Conservation (phyloP, 306 rosid species). For the Begonia fuchsioides region DNA sequence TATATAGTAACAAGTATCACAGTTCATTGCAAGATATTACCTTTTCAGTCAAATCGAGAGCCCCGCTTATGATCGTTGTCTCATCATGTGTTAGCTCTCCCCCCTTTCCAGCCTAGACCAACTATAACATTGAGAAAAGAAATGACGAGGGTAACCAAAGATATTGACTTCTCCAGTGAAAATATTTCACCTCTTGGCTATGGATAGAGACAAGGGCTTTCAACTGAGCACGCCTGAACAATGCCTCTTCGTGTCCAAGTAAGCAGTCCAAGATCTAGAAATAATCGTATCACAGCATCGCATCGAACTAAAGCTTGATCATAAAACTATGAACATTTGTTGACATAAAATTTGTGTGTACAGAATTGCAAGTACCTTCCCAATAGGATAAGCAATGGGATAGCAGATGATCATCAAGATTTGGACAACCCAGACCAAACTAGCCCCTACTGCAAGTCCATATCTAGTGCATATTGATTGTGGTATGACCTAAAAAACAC, state of each 20-base stretch:
- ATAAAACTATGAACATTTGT: too few relatives aligned
- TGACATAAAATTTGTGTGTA: too few relatives aligned
- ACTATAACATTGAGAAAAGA: not conserved
- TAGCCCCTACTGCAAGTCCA: constrained; percentile 91
- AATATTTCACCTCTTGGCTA: constrained; percentile 57
- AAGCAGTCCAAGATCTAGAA: constrained; percentile 54
- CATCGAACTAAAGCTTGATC: too few relatives aligned
- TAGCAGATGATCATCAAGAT: constrained; percentile 72
- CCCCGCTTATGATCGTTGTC: constrained; percentile 93
- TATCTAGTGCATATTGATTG: constrained; percentile 92
- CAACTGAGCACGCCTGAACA: constrained; percentile 85
- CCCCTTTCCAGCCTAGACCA: constrained; percentile 78
- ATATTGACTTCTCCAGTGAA: not conserved
- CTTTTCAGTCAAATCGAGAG: constrained; percentile 91
- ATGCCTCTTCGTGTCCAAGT: constrained; percentile 83
- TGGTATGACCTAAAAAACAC: constrained; percentile 67
- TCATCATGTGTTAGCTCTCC: constrained; percentile 96
- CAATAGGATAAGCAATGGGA: constrained; percentile 82
- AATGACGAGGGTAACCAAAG: not conserved
- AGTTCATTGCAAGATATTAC: constrained; percentile 14
- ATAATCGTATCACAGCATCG: not conserved
- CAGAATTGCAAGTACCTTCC: constrained; percentile 40
- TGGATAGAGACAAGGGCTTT: constrained; percentile 93
- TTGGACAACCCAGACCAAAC: constrained; percentile 67
- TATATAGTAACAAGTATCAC: not conserved